phyloP scores from a whole-genome alignment of 257 asterid species.

The Haberlea rhodopensis region DNA sequence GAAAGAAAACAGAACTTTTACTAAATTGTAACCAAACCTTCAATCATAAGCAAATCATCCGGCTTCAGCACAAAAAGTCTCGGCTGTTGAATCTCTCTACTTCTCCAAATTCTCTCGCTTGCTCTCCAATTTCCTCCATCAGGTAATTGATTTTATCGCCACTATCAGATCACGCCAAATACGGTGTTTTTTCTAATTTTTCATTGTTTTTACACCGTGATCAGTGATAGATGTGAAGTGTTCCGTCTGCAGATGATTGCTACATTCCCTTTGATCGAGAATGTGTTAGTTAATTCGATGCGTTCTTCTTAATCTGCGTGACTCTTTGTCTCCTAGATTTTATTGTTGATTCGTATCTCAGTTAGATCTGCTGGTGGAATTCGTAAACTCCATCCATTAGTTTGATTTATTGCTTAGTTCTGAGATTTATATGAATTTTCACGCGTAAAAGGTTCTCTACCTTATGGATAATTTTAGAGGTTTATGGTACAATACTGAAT shows the following conservation, averaged over 20 bases:
- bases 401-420: constrained; percentile 8
- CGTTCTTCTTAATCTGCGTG: constrained; percentile 6
- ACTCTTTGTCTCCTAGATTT: constrained; percentile 16
- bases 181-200: constrained; percentile 6
- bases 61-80: neutral
- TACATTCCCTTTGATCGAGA: constrained; percentile 12
- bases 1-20: too few relatives aligned
- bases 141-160: constrained; percentile 19
- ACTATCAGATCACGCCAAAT: constrained; percentile 26
- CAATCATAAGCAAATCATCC: neutral
- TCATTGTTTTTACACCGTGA: constrained; percentile 15
- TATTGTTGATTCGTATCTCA: constrained; percentile 11
- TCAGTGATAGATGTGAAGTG: constrained; percentile 20
- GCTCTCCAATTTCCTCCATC: constrained; percentile 15
- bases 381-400: constrained; percentile 2
- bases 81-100: constrained; percentile 15
- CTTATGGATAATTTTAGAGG: constrained; percentile 19
- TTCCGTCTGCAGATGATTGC: neutral
- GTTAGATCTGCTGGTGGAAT: constrained; percentile 35
- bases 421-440: constrained; percentile 18
- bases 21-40: neutral
- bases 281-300: constrained; percentile 16
- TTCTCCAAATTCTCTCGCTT: neutral
- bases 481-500: constrained; percentile 13
- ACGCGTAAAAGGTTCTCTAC: neutral